Evolutionary conservation across 2,329 filamentous ascomycete genomes (phyloP).

Genomic region (Corniculantispora saksenae): DNA sequence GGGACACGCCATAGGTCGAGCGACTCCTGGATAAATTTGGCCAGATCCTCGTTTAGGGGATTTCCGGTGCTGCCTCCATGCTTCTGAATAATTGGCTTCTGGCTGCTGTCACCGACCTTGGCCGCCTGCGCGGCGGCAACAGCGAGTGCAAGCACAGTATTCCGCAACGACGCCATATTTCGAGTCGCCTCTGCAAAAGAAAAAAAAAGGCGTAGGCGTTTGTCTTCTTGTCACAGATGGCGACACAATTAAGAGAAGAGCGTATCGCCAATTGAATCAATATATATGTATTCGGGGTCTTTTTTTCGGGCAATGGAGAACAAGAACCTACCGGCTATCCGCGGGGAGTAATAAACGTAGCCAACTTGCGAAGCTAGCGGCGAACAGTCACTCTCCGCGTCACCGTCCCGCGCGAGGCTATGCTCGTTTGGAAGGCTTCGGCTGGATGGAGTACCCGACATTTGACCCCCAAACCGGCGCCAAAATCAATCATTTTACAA

Average conservation of each 20-base stretch:
- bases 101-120: neutral
- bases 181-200: neutral
- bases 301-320: neutral
- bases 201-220: too few relatives aligned
- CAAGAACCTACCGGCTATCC: neutral
- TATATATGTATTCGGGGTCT: too few relatives aligned
- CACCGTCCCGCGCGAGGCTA: neutral
- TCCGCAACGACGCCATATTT: constrained; percentile 1
- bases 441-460: constrained; percentile 6
- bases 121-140: neutral
- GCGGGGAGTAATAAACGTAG: neutral
- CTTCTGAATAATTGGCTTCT: constrained; percentile 6
- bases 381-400: neutral
- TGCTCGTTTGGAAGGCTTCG: neutral
- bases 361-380: neutral
- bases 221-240: too few relatives aligned
- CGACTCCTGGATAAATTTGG: constrained; percentile 14
- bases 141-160: neutral
- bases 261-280: too few relatives aligned
- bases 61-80: constrained; percentile 2
- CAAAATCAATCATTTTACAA: too few relatives aligned
- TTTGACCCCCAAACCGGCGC: neutral
- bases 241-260: too few relatives aligned
- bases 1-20: constrained; percentile 46
- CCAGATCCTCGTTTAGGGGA: constrained; percentile 22